phyloP scores from a whole-genome alignment of 495 filamentous ascomycete species.

The Pyronema omphalodes region DNA sequence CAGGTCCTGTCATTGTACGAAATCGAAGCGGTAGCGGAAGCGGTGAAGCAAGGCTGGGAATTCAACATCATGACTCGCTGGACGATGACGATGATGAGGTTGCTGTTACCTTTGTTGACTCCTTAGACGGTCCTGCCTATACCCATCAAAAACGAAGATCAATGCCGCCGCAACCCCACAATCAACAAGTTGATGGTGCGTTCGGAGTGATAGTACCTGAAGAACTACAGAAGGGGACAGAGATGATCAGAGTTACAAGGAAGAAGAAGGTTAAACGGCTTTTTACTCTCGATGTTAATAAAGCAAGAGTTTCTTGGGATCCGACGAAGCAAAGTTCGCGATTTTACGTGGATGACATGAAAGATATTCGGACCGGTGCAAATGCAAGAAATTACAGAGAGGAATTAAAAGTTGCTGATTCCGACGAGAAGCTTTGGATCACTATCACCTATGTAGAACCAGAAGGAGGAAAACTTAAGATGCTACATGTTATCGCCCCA shows the following conservation, averaged over 20 bases:
- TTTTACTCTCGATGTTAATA: conserved; percentile 60
- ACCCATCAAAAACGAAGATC: conserved; percentile 16
- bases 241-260: conserved; percentile 62
- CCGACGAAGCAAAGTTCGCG: conserved; percentile 54
- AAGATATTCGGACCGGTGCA: conserved; percentile 66
- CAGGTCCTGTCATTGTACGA: conserved; percentile 71
- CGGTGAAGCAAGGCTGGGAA: conserved; percentile 32
- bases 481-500: conserved; percentile 57
- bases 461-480: conserved; percentile 49
- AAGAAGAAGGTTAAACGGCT: conserved; percentile 55
- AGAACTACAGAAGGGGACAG: conserved; percentile 54
- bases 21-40: conserved; percentile 62
- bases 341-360: conserved; percentile 88
- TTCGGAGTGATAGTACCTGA: conserved; percentile 53
- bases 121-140: conserved; percentile 15
- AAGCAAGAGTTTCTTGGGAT: conserved; percentile 78
- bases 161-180: conserved; percentile 17
- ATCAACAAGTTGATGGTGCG: conserved; percentile 18
- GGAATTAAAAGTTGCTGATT: conserved; percentile 49
- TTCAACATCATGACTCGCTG: conserved; percentile 31
- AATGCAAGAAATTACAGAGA: conserved; percentile 79
- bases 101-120: conserved; percentile 33
- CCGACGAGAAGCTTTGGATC: conserved; percentile 54
- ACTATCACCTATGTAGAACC: conserved; percentile 66
- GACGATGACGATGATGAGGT: conserved; percentile 51